Percentiles rank a stretch among this genome's conserved stretches.
Conservation (phyloP, 805 yeast genomes). For the Lachancea nothofagi region DNA sequence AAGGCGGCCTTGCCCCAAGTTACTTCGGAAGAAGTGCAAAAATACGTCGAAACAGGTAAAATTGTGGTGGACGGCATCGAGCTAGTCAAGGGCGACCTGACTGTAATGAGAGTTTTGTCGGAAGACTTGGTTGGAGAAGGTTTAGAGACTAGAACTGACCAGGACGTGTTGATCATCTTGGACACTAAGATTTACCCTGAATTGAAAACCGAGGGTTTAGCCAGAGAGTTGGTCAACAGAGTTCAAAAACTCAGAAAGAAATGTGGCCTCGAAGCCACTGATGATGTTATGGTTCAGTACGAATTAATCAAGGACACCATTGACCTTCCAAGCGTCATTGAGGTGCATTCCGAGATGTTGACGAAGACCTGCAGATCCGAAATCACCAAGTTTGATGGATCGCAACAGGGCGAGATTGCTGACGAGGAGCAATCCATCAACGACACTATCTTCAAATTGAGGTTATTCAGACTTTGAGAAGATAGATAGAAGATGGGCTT, state of each 20-base stretch:
- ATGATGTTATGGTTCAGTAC: slow-evolving; percentile 87
- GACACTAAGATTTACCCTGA: slow-evolving; percentile 86
- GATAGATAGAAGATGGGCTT: slow-evolving; percentile 4
- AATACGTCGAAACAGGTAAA: slow-evolving; percentile 64
- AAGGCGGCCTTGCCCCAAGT: slow-evolving; percentile 87
- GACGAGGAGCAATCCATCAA: slow-evolving; percentile 85
- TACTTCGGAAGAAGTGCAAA: slow-evolving; percentile 76
- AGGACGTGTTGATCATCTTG: slow-evolving; percentile 82
- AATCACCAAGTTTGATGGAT: slow-evolving; percentile 39
- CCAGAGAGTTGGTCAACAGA: slow-evolving; percentile 94
- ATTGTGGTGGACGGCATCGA: slow-evolving; percentile 85
- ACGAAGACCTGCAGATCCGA: slow-evolving; percentile 68
- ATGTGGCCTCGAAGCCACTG: slow-evolving; percentile 90
- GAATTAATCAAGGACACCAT: slow-evolving; percentile 57
- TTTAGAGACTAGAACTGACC: slow-evolving; percentile 80
- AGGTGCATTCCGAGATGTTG: slow-evolving; percentile 60
- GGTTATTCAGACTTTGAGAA: slow-evolving; percentile 62
- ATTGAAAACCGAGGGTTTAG: slow-evolving; percentile 87
- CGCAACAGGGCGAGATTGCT: slow-evolving; percentile 51
- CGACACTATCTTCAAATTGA: slow-evolving; percentile 71
- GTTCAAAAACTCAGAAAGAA: slow-evolving; percentile 96
- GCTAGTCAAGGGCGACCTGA: slow-evolving; percentile 79
- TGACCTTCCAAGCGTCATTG: slow-evolving; percentile 55
- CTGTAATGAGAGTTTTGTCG: slow-evolving; percentile 84
- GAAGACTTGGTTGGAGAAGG: slow-evolving; percentile 60